Conservation (phyloP, 2,329 filamentous ascomycete genomes). For the Hypomyces perniciosus region DNA sequence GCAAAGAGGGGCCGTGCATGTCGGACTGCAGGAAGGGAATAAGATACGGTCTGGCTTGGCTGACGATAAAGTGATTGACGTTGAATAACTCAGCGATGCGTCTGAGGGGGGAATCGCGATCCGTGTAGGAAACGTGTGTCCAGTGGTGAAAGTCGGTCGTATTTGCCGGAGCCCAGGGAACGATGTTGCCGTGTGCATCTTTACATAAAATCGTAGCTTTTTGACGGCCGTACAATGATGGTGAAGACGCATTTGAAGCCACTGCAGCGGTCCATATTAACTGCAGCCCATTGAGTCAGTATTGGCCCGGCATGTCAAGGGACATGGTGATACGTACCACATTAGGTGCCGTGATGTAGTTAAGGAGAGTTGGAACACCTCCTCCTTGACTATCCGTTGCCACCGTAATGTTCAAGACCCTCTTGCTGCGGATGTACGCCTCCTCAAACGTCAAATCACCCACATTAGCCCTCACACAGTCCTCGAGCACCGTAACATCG, state of each 20-base stretch:
- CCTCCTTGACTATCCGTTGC: slow-evolving; percentile 66
- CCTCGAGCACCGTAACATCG: slow-evolving; percentile 73
- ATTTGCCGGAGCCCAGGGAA: slow-evolving; percentile 64
- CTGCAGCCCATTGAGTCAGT: slow-evolving; percentile 31
- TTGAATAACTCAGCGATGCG: slow-evolving; percentile 81
- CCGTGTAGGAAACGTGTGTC: slow-evolving; percentile 58
- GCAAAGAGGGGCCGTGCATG: slow-evolving; percentile 66
- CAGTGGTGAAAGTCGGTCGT: slow-evolving; percentile 61
- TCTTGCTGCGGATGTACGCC: slow-evolving; percentile 77
- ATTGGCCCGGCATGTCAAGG: not conserved
- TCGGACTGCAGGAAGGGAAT: slow-evolving; percentile 79
- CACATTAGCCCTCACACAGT: slow-evolving; percentile 78
- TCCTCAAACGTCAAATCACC: slow-evolving; percentile 91
- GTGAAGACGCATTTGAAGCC: slow-evolving; percentile 64
- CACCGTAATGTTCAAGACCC: slow-evolving; percentile 87
- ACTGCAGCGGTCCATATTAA: slow-evolving; percentile 76
- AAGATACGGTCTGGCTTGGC: slow-evolving; percentile 83
- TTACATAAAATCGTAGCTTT: slow-evolving; percentile 68
- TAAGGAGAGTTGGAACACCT: slow-evolving; percentile 77
- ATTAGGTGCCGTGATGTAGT: slow-evolving; percentile 89
- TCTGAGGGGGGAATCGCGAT: slow-evolving; percentile 59
- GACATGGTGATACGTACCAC: slow-evolving; percentile 56
- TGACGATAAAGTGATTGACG: slow-evolving; percentile 92
- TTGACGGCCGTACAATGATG: slow-evolving; percentile 59
- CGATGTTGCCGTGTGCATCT: slow-evolving; percentile 63